Evolutionary conservation across 495 filamentous ascomycete genomes (phyloP).

Genomic region (Penicillium roqueforti): DNA sequence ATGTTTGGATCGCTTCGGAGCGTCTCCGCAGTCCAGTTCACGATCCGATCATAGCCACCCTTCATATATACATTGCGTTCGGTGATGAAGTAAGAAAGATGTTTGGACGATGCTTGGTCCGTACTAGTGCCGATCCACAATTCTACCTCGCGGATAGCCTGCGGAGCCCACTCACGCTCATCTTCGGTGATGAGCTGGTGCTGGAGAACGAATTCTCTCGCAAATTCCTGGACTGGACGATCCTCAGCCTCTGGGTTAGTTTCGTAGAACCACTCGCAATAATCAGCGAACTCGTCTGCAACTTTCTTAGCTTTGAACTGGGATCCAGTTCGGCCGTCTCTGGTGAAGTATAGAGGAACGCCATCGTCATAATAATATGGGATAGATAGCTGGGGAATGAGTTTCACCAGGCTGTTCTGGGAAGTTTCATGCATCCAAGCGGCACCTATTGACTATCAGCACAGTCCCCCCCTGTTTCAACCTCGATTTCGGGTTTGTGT

Average conservation of each 20-base stretch:
- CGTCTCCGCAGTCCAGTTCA: constrained; percentile 20
- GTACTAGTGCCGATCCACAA: constrained; percentile 22
- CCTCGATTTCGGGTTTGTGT: not conserved
- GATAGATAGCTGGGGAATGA: constrained; percentile 19
- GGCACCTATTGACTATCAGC: constrained; percentile 9
- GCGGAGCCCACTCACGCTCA: constrained; percentile 23
- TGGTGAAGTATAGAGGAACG: constrained; percentile 19
- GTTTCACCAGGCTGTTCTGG: constrained; percentile 24
- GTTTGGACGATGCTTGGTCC: constrained; percentile 21
- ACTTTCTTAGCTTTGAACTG: constrained; percentile 29
- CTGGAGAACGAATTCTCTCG: constrained; percentile 19
- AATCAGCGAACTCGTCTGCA: constrained; percentile 26
- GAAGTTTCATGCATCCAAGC: constrained; percentile 30
- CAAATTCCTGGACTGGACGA: constrained; percentile 20
- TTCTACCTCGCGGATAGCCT: constrained; percentile 24
- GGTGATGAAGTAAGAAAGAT: constrained; percentile 24
- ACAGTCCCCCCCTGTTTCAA: not conserved
- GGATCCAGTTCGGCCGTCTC: constrained; percentile 21
- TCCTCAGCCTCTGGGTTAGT: constrained; percentile 23
- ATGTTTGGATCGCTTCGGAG: constrained; percentile 12
- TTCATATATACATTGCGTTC: constrained; percentile 29
- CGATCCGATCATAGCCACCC: constrained; percentile 24
- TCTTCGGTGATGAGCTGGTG: constrained; percentile 25
- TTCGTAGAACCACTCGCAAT: constrained; percentile 25
- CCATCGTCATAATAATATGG: constrained; percentile 27